phyloP scores from a whole-genome alignment of 768 basidiomycete genomes.

The Leccinum incarnatum region DNA sequence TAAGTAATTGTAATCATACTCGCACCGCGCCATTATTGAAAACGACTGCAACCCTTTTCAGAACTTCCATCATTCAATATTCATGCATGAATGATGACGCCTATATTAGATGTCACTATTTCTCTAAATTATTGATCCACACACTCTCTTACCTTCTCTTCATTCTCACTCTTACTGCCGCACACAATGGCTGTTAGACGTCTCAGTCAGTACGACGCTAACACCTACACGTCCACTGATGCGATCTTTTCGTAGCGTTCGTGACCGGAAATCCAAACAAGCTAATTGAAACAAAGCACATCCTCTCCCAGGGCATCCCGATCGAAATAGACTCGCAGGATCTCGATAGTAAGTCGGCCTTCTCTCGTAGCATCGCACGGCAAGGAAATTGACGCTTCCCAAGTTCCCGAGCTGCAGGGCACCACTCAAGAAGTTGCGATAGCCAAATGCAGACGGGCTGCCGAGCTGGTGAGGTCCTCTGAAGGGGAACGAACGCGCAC shows the following conservation, averaged over 20 bases:
- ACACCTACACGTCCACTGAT: constrained; percentile 8
- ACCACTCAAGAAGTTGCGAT: constrained; percentile 85
- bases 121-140: too few species aligned
- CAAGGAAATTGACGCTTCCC: constrained; percentile 3
- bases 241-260: constrained; percentile 57
- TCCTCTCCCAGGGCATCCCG: constrained; percentile 63
- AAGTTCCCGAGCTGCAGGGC: constrained; percentile 94
- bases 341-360: constrained; percentile 67
- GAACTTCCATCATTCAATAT: too few species aligned
- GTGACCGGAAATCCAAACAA: constrained; percentile 96
- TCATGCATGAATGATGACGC: too few species aligned
- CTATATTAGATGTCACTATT: too few species aligned
- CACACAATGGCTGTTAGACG: constrained; percentile 16
- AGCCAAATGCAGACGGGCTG: constrained; percentile 84
- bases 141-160: too few species aligned
- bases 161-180: not conserved
- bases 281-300: constrained; percentile 81
- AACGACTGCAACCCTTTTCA: too few species aligned
- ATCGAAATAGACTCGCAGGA: constrained; percentile 76
- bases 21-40: too few species aligned
- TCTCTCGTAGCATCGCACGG: not conserved
- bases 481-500: not conserved
- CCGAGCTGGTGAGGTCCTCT: constrained; percentile 59
- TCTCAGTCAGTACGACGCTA: constrained; percentile 23
- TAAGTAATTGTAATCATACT: too few species aligned